A percentile compares a stretch with the other conserved stretches of the same genome.
Evolutionary conservation across 1,139 yeast species (phyloP).

Genomic region (Blastobotrys persicus): DNA sequence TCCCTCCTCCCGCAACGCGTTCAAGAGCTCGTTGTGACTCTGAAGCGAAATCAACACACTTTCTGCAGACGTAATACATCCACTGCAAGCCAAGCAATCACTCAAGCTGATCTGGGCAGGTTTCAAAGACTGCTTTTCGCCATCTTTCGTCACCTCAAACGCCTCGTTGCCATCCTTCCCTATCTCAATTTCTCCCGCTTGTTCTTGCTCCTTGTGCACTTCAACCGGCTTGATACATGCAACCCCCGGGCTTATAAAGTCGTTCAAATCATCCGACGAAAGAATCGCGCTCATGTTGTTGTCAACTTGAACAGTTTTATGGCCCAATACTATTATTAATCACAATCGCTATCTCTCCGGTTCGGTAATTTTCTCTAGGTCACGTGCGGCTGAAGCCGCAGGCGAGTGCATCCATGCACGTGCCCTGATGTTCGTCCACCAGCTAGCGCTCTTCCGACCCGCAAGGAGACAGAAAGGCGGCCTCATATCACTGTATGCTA

Average conservation of each 20-base stretch:
- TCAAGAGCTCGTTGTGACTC: constrained; percentile 73
- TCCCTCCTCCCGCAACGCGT: constrained; percentile 47
- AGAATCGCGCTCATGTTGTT: constrained; percentile 74
- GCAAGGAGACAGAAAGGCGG: too few relatives aligned
- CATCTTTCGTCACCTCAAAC: constrained; percentile 62
- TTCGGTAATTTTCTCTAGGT: constrained; percentile 1
- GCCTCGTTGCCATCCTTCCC: constrained; percentile 65
- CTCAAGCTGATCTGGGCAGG: constrained; percentile 87
- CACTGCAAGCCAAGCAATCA: constrained; percentile 95
- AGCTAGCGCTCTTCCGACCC: too few relatives aligned
- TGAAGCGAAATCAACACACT: constrained; percentile 89
- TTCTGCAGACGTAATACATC: constrained; percentile 96
- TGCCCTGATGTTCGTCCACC: too few relatives aligned
- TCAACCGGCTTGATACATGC: constrained; percentile 91
- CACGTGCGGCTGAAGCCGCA: too few relatives aligned
- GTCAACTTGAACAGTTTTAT: neutral
- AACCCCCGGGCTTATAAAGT: constrained; percentile 89
- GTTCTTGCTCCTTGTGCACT: constrained; percentile 37
- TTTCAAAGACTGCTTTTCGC: constrained; percentile 50
- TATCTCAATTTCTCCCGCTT: constrained; percentile 57
- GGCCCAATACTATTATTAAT: neutral
- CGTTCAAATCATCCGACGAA: constrained; percentile 88
- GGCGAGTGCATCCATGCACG: too few relatives aligned
- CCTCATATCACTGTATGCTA: too few relatives aligned
- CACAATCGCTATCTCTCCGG: neutral